phyloP scores from a whole-genome alignment of 2,329 filamentous ascomycete species.

The Trichothecium sympodiale region DNA sequence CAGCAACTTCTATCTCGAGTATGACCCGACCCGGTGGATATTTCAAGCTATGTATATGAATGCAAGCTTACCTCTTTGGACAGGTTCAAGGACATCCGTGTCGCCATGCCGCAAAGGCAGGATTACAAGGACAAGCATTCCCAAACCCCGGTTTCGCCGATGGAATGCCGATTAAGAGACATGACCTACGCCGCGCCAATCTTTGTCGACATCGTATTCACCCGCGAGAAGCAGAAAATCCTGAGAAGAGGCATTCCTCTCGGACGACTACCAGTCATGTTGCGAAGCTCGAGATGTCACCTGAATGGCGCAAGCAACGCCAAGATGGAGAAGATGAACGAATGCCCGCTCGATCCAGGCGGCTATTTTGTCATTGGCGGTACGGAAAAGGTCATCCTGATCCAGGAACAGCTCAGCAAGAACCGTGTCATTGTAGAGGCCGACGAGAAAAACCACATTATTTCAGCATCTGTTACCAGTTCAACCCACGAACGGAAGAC shows the following conservation, averaged over 20 bases:
- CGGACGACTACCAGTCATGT: constrained; percentile 90
- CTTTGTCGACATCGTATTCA: constrained; percentile 83
- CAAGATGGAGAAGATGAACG: constrained; percentile 85
- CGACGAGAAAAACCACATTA: constrained; percentile 81
- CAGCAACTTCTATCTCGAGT: constrained; percentile 81
- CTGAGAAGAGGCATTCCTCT: constrained; percentile 69
- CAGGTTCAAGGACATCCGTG: constrained; percentile 74
- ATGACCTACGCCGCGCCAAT: constrained; percentile 98
- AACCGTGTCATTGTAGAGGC: constrained; percentile 97
- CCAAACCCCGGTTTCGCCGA: constrained; percentile 71
- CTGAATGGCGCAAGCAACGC: constrained; percentile 73
- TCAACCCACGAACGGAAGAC: constrained; percentile 97
- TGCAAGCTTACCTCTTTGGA: not conserved
- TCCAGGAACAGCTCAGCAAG: constrained; percentile 98
- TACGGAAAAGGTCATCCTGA: constrained; percentile 96
- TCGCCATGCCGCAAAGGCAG: constrained; percentile 68
- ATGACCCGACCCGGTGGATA: constrained; percentile 7
- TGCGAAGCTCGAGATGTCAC: constrained; percentile 88
- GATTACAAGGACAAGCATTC: constrained; percentile 64
- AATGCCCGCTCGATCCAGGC: constrained; percentile 90
- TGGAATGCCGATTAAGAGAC: constrained; percentile 91
- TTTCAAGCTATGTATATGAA: constrained; percentile 1
- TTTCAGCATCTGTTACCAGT: constrained; percentile 93
- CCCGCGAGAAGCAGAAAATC: constrained; percentile 66
- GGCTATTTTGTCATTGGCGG: constrained; percentile 97